Base-by-base conservation (phyloP, 2,329 filamentous ascomycete genomes). In the Harringtonia lauricola region DNA sequence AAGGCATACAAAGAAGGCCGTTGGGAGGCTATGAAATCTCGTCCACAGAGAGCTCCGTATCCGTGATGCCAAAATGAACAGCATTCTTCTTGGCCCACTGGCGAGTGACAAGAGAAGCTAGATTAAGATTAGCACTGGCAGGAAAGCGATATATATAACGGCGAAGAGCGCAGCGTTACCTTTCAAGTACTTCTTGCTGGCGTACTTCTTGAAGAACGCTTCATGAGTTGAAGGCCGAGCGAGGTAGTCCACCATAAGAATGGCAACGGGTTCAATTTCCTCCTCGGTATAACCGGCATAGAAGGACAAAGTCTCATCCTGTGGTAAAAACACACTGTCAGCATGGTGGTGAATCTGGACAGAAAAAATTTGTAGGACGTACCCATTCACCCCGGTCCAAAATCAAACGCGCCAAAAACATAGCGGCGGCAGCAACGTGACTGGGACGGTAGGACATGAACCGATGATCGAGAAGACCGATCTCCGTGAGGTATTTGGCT, bases 151-250 rank as follows among this genome's bases (percentile, higher is more conserved):
- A 28, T 3, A 14, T 9, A n/a, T 22, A 21, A 42, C 13, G 12
- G 8, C n/a, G n/a, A n/a, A n/a, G n/a, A n/a, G n/a, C n/a, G n/a
- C n/a, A n/a, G n/a, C n/a, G n/a, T 67, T 79, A 95, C 90, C 89
- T 71, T 98, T 98, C 56, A 96, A 70, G 68, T 96, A 98, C 68
- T 95, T 95, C 74, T 96, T 98, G 77, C 87, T 94, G 45, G 92
- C 92, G 63, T 98, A 98, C 67, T 98, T 98, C 77, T 94, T 95
- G 75, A 95, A 96, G 73, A 98, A 95, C 31, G 92, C 94, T 62
- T 96, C 90, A 59, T 98, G 92, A 36, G 82, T 77, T 43, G 95
- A 85, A 22, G 90, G 92, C 13, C 86, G 81, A 47, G 85, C 84
- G 33, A 98, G 81, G 61, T 98, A 98, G 63, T 98, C 89, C 49